These are phyloP conservation scores for Symbiodinium natans DNA, from an alignment of 73 alveolate genomes.

Conservation along the genomic window DNA sequence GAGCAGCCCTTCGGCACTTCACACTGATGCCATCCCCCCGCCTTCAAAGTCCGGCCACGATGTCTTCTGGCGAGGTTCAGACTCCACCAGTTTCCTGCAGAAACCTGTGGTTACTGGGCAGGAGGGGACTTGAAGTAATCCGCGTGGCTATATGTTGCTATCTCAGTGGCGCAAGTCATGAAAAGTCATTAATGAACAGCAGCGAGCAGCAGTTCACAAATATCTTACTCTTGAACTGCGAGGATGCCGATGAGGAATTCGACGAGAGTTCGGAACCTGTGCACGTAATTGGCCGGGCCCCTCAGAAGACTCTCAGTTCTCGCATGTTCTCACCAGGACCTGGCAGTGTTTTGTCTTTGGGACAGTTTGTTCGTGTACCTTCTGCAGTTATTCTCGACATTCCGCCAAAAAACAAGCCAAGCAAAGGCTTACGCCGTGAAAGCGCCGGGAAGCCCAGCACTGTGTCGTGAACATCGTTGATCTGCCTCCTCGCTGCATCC, in stretches of 20 bases:
- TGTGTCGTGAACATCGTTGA: too few species aligned
- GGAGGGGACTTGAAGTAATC: not conserved
- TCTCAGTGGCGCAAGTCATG: too few species aligned
- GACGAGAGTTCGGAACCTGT: slow-evolving; percentile 2
- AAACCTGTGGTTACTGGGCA: slow-evolving; percentile 35
- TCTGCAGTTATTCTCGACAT: too few species aligned
- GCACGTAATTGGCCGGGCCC: not conserved
- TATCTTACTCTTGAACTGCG: too few species aligned
- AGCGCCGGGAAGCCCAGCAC: slow-evolving; percentile 47
- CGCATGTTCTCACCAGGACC: not conserved
- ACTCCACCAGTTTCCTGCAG: slow-evolving; percentile 66
- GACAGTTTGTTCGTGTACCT: too few species aligned
- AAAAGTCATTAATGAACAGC: too few species aligned
- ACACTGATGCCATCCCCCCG: too few species aligned
- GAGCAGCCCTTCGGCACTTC: too few species aligned
- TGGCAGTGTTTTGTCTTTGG: not conserved
- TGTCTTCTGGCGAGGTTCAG: slow-evolving; percentile 21
- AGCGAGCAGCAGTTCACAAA: too few species aligned
- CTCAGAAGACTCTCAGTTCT: not conserved
- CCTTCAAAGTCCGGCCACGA: too few species aligned
- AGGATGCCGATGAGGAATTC: not conserved
- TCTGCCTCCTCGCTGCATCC: too few species aligned
- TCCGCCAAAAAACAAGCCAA: not conserved
- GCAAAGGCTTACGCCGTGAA: slow-evolving; percentile 80
- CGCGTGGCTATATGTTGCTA: too few species aligned